A percentile compares a stretch with the other conserved stretches of the same genome.
phyloP scores from a whole-genome alignment of 2,329 filamentous ascomycete species.

The Sporothrix brunneoviolacea region DNA sequence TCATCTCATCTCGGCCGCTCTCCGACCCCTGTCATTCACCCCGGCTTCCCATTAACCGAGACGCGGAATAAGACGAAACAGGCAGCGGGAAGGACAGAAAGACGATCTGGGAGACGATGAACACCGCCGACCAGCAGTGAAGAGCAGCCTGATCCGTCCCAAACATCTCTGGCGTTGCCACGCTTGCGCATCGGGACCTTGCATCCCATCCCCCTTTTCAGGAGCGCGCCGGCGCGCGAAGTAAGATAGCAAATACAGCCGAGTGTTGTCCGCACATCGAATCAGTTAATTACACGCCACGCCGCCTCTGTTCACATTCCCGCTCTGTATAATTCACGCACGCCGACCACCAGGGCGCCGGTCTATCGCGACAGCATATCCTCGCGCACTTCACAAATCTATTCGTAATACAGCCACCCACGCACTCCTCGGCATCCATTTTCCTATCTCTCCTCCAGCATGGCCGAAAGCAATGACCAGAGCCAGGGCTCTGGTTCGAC shows the following conservation, averaged over 20 bases:
- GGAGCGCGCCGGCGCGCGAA: slow-evolving; percentile 7
- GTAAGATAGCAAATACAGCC: no score
- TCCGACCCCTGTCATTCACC: not conserved
- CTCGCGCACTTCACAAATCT: no score
- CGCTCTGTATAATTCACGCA: no score
- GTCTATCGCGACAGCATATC: no score
- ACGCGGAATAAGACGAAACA: not conserved
- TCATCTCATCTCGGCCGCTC: not conserved
- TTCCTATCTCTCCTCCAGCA: not conserved
- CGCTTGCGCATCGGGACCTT: no score
- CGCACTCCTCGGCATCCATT: no score
- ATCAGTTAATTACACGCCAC: no score
- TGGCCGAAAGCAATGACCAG: not conserved
- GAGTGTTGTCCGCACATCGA: no score
- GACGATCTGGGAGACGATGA: not conserved
- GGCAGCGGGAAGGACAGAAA: not conserved
- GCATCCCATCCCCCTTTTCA: not conserved
- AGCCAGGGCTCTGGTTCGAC: not conserved
- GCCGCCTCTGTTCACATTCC: no score
- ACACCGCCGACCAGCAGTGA: not conserved
- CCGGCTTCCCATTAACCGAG: not conserved
- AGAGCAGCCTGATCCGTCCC: not conserved
- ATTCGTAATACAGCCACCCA: no score
- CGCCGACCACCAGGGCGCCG: no score
- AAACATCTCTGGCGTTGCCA: no score